A percentile compares a stretch with the other conserved stretches of the same genome.
phyloP scores from a whole-genome alignment of 768 basidiomycete species.

The Naganishia vaughanmartiniae region DNA sequence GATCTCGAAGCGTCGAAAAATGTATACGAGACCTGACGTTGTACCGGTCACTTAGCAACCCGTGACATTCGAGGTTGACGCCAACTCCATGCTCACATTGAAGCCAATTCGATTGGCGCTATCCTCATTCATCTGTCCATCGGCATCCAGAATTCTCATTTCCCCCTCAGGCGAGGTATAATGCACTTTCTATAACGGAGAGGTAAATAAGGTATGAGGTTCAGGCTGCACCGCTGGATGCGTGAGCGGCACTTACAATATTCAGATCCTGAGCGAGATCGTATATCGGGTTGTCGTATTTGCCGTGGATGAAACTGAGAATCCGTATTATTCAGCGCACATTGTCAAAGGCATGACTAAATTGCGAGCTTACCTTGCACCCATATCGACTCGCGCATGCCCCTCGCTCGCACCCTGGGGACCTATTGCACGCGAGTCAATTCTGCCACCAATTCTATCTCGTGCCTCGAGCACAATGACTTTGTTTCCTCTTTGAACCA shows the following conservation, averaged over 20 bases:
- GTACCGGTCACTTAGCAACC: not conserved
- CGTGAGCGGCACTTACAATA: constrained; percentile 11
- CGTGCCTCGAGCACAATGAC: constrained; percentile 49
- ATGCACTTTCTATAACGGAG: not conserved
- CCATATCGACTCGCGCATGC: constrained; percentile 16
- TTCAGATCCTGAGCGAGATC: constrained; percentile 28
- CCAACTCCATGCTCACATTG: not conserved
- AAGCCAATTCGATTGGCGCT: constrained; percentile 4
- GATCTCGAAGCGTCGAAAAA: constrained; percentile 16
- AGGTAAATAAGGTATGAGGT: not conserved
- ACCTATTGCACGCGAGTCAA: constrained; percentile 11
- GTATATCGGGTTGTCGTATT: constrained; percentile 32
- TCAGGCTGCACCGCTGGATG: not conserved
- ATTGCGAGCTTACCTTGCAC: constrained; percentile 17
- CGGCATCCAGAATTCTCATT: constrained; percentile 15
- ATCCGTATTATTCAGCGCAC: not conserved
- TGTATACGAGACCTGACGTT: constrained; percentile 4
- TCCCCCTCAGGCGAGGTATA: constrained; percentile 14
- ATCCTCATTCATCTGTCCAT: not conserved
- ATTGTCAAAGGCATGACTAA: too few relatives aligned
- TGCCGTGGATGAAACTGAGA: constrained; percentile 25
- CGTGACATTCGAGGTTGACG: not conserved
- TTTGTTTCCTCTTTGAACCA: constrained; percentile 38
- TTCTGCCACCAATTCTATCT: constrained; percentile 44
- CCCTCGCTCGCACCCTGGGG: not conserved